phyloP scores from a whole-genome alignment of 2,329 filamentous ascomycete genomes.

The Lizonia empirigonia region DNA sequence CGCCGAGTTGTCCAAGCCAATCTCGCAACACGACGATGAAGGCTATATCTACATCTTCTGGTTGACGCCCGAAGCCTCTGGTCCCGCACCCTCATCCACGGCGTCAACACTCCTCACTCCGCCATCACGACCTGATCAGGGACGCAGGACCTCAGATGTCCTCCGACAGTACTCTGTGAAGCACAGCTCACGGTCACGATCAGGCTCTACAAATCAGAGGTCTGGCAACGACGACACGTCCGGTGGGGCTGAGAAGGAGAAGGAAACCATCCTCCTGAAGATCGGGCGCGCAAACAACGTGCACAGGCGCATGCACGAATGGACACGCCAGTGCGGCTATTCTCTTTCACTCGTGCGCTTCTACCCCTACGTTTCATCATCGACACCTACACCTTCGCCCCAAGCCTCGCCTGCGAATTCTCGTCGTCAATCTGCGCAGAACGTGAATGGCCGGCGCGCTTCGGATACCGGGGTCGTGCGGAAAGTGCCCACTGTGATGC shows the following conservation, averaged over 20 bases:
- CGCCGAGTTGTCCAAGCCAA: conserved; percentile 75
- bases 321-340: conserved; percentile 91
- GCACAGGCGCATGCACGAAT: conserved; percentile 87
- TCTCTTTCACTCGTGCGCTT: conserved; percentile 85
- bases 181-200: conserved; percentile 14
- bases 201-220: conserved; percentile 12
- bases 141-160: conserved; percentile 41
- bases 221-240: conserved; percentile 24
- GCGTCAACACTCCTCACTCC: conserved; percentile 56
- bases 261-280: conserved; percentile 69
- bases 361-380: conserved; percentile 74
- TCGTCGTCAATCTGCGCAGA: conserved; percentile 4
- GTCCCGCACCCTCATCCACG: conserved; percentile 58
- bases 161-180: conserved; percentile 42
- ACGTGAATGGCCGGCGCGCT: conserved; percentile 17
- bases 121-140: conserved; percentile 52
- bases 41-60: conserved; percentile 99
- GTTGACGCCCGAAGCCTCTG: conserved; percentile 72
- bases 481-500: conserved; percentile 83
- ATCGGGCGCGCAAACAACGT: conserved; percentile 79
- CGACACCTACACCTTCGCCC: conserved; percentile 31
- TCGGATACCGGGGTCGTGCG: conserved; percentile 49
- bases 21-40: conserved; percentile 72
- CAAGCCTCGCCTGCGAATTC: conserved; percentile 31
- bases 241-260: conserved; percentile 8